Conservation (phyloP, 805 yeast species). For the Barnettozyma pratensis region DNA sequence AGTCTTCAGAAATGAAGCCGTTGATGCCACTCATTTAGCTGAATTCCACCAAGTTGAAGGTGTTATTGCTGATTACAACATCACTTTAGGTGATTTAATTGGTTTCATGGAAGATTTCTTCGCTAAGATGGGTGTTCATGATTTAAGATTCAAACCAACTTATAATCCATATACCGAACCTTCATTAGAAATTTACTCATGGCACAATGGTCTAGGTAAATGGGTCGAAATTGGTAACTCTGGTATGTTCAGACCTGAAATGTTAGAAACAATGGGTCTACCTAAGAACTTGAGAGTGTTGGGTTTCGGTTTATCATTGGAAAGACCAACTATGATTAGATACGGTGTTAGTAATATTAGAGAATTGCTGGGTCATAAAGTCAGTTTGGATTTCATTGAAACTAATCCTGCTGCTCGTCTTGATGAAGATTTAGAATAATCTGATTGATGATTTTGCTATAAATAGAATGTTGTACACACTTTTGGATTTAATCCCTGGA, state of each 20-base stretch:
- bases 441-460: neutral
- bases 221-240: slow-evolving; percentile 99
- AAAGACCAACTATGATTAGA: slow-evolving; percentile 99
- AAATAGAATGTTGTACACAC: neutral
- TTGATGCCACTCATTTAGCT: slow-evolving; percentile 98
- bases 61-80: slow-evolving; percentile 92
- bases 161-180: slow-evolving; percentile 99
- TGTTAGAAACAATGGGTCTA: slow-evolving; percentile 97
- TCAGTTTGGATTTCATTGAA: slow-evolving; percentile 88
- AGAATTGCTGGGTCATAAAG: slow-evolving; percentile 96
- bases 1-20: slow-evolving; percentile 99
- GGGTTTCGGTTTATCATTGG: slow-evolving; percentile 96
- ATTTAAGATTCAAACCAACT: slow-evolving; percentile 96
- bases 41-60: slow-evolving; percentile 99
- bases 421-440: slow-evolving; percentile 52
- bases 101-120: slow-evolving; percentile 98
- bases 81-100: slow-evolving; percentile 92
- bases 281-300: slow-evolving; percentile 90
- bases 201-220: slow-evolving; percentile 88
- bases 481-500: no score
- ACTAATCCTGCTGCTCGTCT: slow-evolving; percentile 96
- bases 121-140: slow-evolving; percentile 93
- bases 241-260: slow-evolving; percentile 99
- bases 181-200: slow-evolving; percentile 93
- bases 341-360: slow-evolving; percentile 94